Evolutionary conservation across 106 monocot species (phyloP).

Genomic region (Dendrobium officinale): DNA sequence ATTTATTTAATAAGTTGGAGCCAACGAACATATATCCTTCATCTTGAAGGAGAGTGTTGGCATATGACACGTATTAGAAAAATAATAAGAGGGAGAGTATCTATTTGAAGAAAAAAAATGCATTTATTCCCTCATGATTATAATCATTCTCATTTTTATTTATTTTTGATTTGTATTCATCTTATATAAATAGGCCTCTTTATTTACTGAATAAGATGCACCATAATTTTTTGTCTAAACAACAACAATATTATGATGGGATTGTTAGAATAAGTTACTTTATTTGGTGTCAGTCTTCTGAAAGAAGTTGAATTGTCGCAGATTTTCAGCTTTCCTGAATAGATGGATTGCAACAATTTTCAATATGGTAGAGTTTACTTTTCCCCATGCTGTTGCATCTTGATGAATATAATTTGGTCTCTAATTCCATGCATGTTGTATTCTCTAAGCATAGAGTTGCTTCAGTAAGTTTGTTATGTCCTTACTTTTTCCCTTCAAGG

Average conservation of each 20-base stretch:
- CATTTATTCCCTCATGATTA: not conserved
- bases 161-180: not conserved
- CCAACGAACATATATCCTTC: too few species aligned
- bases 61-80: not conserved
- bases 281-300: not conserved
- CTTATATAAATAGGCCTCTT: not conserved
- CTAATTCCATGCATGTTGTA: not conserved
- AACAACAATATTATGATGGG: not conserved
- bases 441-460: not conserved
- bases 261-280: not conserved
- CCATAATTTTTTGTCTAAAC: not conserved
- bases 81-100: not conserved
- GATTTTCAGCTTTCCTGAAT: not conserved
- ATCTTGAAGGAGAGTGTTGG: not conserved
- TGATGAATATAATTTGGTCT: not conserved
- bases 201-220: not conserved
- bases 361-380: not conserved
- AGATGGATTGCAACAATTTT: not conserved
- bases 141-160: not conserved
- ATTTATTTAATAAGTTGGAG: too few species aligned
- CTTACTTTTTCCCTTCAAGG: not conserved
- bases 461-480: not conserved
- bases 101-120: not conserved
- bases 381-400: not conserved
- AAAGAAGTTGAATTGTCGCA: not conserved